Conservation (phyloP, 306 rosid genomes). For the Neltuma alba region DNA sequence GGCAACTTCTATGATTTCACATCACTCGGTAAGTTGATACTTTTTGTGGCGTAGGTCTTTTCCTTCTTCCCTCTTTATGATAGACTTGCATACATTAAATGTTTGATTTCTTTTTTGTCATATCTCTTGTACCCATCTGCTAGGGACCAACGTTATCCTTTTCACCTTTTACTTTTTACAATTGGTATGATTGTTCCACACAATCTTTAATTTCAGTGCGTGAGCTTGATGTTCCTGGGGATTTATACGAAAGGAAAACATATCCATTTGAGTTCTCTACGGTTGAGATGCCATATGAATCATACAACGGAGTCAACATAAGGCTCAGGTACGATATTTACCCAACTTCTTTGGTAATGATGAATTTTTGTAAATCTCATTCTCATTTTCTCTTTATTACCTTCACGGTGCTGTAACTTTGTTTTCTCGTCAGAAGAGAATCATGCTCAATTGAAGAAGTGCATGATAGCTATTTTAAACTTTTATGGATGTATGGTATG, state of each 20-base stretch:
- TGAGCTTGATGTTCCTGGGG: constrained; percentile 52
- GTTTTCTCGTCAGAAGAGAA: neutral
- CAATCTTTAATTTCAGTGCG: constrained; percentile 40
- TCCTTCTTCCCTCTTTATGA: neutral
- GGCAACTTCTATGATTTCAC: constrained; percentile 48
- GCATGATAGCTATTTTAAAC: neutral
- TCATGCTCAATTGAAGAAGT: neutral
- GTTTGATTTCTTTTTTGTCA: neutral
- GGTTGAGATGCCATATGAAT: constrained; percentile 53
- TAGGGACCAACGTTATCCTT: constrained; percentile 12
- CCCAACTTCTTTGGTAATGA: constrained; percentile 7
- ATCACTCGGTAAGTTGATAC: constrained; percentile 38
- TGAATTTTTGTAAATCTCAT: neutral
- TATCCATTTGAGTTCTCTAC: constrained; percentile 45
- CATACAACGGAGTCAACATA: constrained; percentile 49
- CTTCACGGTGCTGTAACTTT: neutral
- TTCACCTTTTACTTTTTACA: neutral
- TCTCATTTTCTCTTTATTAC: neutral
- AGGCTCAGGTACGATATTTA: constrained; percentile 43
- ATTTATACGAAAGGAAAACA: constrained; percentile 45
- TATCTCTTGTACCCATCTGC: constrained; percentile 2
- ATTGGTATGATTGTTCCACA: constrained; percentile 4
- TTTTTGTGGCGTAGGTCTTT: neutral
- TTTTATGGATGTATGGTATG: neutral
- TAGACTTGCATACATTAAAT: neutral